Evolutionary conservation across 2,329 filamentous ascomycete genomes (phyloP).

Genomic region (Diplodia sapinea): DNA sequence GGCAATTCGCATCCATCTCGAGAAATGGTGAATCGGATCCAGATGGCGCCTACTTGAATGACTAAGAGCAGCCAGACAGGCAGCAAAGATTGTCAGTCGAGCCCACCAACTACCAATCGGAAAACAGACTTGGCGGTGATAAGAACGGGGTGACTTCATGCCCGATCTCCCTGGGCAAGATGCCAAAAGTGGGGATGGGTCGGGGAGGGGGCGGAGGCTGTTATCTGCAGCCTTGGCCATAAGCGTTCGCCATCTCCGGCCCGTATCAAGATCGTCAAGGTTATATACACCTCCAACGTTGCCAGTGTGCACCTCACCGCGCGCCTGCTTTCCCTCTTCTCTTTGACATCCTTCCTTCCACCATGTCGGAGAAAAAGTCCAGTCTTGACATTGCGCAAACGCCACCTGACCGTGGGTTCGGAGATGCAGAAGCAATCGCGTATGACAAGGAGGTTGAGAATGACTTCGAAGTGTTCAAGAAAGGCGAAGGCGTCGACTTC

Average conservation of each 20-base stretch:
- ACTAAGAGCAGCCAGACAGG: neutral
- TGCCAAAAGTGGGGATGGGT: constrained; percentile 24
- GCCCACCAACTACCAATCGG: neutral
- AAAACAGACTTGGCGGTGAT: neutral
- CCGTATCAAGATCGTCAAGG: neutral
- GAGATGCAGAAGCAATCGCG: constrained; percentile 31
- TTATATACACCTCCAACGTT: constrained; percentile 3
- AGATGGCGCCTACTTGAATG: neutral
- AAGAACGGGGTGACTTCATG: neutral
- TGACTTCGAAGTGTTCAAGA: constrained; percentile 59
- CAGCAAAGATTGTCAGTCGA: neutral
- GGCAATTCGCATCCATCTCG: neutral
- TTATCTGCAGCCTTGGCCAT: constrained; percentile 9
- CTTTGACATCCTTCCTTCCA: neutral
- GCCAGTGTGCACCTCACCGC: neutral
- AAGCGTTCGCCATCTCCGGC: constrained; percentile 7
- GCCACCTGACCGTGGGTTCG: constrained; percentile 27
- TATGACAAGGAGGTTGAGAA: constrained; percentile 33
- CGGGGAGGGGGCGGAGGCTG: neutral
- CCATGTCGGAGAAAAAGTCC: constrained; percentile 31
- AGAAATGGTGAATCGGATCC: neutral
- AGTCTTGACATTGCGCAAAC: constrained; percentile 30
- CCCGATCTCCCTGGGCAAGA: neutral
- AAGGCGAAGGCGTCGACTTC: constrained; percentile 58
- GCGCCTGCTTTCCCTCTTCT: neutral